Conservation (phyloP, 1,139 yeast genomes). For the Suhomyces kunorum region DNA sequence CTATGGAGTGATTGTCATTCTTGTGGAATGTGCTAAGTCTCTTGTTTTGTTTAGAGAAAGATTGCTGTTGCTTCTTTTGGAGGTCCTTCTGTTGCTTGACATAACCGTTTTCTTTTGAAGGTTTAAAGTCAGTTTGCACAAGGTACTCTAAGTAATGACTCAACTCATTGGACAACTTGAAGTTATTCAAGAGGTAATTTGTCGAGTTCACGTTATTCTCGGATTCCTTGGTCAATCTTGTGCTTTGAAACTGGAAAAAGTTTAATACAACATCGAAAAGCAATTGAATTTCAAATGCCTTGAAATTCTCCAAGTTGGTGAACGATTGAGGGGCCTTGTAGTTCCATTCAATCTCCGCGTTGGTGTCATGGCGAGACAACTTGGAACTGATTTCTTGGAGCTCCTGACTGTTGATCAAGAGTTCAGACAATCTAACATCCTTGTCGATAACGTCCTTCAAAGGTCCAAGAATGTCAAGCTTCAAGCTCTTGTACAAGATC, state of each 20-base stretch:
- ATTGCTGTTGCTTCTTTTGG: slow-evolving; percentile 14
- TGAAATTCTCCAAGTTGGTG: slow-evolving; percentile 75
- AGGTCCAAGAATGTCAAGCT: slow-evolving; percentile 57
- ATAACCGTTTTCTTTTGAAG: slow-evolving; percentile 18
- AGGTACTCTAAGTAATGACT: slow-evolving; percentile 38
- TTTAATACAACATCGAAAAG: slow-evolving; percentile 69
- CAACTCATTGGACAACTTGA: slow-evolving; percentile 43
- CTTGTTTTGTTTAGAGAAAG: slow-evolving; percentile 13
- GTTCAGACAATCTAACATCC: slow-evolving; percentile 51
- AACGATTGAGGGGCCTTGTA: slow-evolving; percentile 76
- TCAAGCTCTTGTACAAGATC: slow-evolving; percentile 51
- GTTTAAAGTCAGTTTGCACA: slow-evolving; percentile 28
- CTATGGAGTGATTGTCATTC: slow-evolving; percentile 17
- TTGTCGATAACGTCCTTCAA: slow-evolving; percentile 53
- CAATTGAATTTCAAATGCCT: slow-evolving; percentile 63
- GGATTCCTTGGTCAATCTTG: slow-evolving; percentile 46
- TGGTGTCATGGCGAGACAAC: slow-evolving; percentile 20
- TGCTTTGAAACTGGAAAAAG: slow-evolving; percentile 63
- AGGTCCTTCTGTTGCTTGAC: slow-evolving; percentile 18
- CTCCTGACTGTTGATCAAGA: slow-evolving; percentile 44
- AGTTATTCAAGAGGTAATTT: slow-evolving; percentile 57
- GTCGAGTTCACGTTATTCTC: slow-evolving; percentile 65
- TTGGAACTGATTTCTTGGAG: slow-evolving; percentile 36
- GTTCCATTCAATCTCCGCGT: slow-evolving; percentile 62
- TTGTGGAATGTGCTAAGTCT: slow-evolving; percentile 17